A percentile compares a stretch with the other conserved stretches of the same genome.
Conservation (phyloP, 768 basidiomycete species). For the Trametes cinnabarina region DNA sequence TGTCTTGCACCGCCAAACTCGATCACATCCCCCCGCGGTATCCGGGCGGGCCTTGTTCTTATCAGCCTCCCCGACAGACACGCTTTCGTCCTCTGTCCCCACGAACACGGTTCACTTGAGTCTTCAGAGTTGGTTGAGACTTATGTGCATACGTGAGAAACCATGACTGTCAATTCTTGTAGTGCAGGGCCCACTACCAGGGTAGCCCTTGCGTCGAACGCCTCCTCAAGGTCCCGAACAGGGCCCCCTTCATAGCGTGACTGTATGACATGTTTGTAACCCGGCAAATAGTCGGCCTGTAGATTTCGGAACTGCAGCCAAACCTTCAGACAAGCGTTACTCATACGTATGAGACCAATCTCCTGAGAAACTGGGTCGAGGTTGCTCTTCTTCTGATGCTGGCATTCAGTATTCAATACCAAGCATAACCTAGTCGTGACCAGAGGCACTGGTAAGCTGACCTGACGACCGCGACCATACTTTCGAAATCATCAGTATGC, state of each 20-base stretch:
- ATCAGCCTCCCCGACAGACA: slow-evolving; percentile 50
- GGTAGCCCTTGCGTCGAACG: slow-evolving; percentile 21
- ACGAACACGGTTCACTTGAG: no score
- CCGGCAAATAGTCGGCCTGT: slow-evolving; percentile 67
- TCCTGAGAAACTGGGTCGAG: background rate
- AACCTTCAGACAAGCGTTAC: background rate
- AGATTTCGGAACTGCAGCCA: slow-evolving; percentile 56
- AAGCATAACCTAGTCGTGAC: no score
- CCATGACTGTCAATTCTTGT: slow-evolving; percentile 4
- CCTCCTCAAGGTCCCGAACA: slow-evolving; percentile 24
- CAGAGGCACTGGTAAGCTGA: no score
- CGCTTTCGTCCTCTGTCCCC: slow-evolving; percentile 59
- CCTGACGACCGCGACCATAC: no score
- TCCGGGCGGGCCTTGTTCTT: slow-evolving; percentile 44
- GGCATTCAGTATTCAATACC: no score
- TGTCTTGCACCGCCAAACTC: slow-evolving; percentile 52
- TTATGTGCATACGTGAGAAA: slow-evolving; percentile 16
- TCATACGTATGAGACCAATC: background rate
- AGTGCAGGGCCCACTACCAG: background rate
- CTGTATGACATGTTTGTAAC: slow-evolving; percentile 67
- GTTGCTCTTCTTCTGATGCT: no score
- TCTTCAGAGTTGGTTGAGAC: no score
- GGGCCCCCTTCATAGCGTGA: slow-evolving; percentile 42
- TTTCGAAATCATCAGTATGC: no score
- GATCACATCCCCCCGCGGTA: slow-evolving; percentile 48